Evolutionary conservation across 2,329 filamentous ascomycete species (phyloP), one percentile per base, ranked within the genome.

Genomic region (Penicillium sp.): DNA sequence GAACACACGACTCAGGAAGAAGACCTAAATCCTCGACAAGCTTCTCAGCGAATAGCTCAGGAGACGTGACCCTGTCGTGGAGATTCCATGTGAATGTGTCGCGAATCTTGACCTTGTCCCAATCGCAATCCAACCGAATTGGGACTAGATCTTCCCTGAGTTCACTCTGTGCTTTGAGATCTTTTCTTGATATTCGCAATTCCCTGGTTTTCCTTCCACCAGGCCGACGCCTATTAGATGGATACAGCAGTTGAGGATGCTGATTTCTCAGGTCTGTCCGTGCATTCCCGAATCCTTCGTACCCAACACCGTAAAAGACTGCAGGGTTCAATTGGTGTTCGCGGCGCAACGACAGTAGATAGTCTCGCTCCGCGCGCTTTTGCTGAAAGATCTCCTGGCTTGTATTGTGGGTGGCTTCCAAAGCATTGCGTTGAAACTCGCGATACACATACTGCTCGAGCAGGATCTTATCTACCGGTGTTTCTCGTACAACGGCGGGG

Each of bases 11-110:
- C 65, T 92, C 88, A 26, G 89, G 75, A 2, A 91, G 90, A 67
- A 99, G 83, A 43, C 81, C 80, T 61, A 88, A 79, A 69, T 99
- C 94, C 72, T 99, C 94, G 5, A 97, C 84, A 20, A 99, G 80
- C 70, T 94, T 91, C 58, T 90, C 85, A 1, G 92, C 90, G 71
- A 97, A 97, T 11, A 94, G 73, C 57, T 96, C 88, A 20, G 87
- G 84, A 21, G 84, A 81, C 3, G 95, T 83, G 12, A 94, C 82
- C 58, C 92, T 87, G 71, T 99, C 94, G 75, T 97, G 90, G 35
- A 97, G 81, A 72, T 99, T 99, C 92, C 93, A 99, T 3, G 94
- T 97, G 64, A 99, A 97, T 0, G 94, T 97, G 73, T 99, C 94
- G 71, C 94, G 89, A 59, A 99, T 81, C 74, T 94, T 94, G 65